Percentiles rank a stretch among this genome's conserved stretches.
phyloP scores from a whole-genome alignment of 495 filamentous ascomycete species.

The Schizothecium vesticola region DNA sequence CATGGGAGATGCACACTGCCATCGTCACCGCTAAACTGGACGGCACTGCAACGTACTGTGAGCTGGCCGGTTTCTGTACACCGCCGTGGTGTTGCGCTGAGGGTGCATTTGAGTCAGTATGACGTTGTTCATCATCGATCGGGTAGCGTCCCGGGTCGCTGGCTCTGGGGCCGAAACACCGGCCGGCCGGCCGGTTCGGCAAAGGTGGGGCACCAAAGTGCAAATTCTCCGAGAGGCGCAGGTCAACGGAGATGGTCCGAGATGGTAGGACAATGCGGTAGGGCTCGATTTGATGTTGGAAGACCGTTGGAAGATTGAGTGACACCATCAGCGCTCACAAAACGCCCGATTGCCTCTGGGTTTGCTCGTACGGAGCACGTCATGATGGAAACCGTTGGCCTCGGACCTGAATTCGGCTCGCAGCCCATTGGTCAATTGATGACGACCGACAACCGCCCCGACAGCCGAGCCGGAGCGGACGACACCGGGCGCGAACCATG shows the following conservation, averaged over 20 bases:
- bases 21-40: not conserved
- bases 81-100: not conserved
- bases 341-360: not conserved
- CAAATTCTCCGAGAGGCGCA: not conserved
- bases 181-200: constrained; percentile 12
- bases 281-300: not conserved
- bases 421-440: not conserved
- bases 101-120: not conserved
- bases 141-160: constrained; percentile 3
- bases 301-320: not conserved
- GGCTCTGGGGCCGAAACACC: constrained; percentile 7
- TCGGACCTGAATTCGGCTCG: not conserved
- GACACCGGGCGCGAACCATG: not conserved
- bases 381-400: not conserved
- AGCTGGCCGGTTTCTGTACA: not conserved
- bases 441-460: constrained; percentile 4
- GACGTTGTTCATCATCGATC: constrained; percentile 5
- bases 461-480: not conserved
- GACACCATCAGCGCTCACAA: not conserved
- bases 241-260: not conserved
- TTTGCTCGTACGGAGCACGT: not conserved
- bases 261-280: not conserved
- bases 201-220: constrained; percentile 7
- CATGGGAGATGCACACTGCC: not conserved
- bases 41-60: not conserved